Base-by-base conservation (phyloP, 2,329 filamentous ascomycete genomes). In the Chaetomiaceae sp. region DNA sequence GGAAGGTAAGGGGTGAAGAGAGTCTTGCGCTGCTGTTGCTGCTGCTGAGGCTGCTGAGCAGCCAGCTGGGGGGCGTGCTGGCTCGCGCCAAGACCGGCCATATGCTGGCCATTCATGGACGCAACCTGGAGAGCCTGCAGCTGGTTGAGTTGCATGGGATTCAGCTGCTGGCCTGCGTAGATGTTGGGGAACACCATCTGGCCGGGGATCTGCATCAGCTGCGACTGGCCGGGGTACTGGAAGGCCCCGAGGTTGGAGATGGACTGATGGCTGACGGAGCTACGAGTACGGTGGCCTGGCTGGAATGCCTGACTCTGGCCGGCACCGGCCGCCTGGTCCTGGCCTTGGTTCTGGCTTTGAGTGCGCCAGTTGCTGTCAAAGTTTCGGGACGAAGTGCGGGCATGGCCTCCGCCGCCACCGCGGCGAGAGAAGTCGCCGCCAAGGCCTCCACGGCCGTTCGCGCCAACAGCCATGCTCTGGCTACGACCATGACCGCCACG, bases 311-410 rank as follows among this genome's bases (percentile, higher is more conserved):
- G 81, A 60, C 76, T 80, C 69, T 82, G 85, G 64, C 77, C 78
- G 53, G 66, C 68, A 51, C 65, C 68, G 51, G 64, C 68, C 38
- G 68, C 48, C 64, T 76, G 74, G 50, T 87, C 85, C 68, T 89
- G 88, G 60, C 84, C 83, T 71, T 89, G 85, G 65, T 79, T 78
- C 60, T 80, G 77, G 61, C 66, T 66, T 63, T 88, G 91, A 66
- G 91, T 95, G 65, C 94, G 88, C 94, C 94, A 99, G 73, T 99
- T 99, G 65, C 91, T 86, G 63, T 99, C 94, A 66, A 97, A 97
- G 73, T 97, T 99, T 59, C 94, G 85, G 22, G 94, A 99, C 11
- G 83, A 83, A 29, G 85, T 87, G 58, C 94, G 84, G 59, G 82
- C 85, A 69, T 99, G 94, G 53, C 89, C 87, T 38, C 87, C 88